Evolutionary conservation across 75 land plant species (phyloP).

Genomic region (Adiantum capillusveneris): DNA sequence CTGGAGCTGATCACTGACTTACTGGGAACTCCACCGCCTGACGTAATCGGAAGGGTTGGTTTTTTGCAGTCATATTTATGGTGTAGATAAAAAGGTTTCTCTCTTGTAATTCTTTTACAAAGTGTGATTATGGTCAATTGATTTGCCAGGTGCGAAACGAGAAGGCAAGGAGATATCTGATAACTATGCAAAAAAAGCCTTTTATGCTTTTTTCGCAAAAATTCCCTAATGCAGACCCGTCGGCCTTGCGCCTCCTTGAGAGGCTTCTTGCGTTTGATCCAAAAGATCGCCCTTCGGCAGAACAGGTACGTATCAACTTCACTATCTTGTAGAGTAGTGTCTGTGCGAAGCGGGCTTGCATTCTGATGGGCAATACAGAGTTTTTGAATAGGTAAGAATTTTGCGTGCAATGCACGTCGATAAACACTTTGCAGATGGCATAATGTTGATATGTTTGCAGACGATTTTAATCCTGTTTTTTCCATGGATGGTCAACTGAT

Average conservation of each 20-base stretch:
- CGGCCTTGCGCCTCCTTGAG: constrained; percentile 45
- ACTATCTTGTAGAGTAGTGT: neutral
- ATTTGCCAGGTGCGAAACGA: constrained; percentile 55
- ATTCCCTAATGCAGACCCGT: constrained; percentile 56
- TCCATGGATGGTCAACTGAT: no score
- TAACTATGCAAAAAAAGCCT: constrained; percentile 37
- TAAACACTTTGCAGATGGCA: no score
- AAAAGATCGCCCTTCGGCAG: constrained; percentile 50
- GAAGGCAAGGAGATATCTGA: constrained; percentile 56
- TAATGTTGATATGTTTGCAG: no score
- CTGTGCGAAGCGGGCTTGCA: no score
- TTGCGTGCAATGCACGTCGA: no score
- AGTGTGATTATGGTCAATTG: neutral
- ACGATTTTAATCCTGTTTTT: no score
- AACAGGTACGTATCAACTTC: constrained; percentile 26
- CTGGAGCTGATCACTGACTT: constrained; percentile 74
- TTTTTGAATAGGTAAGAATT: no score
- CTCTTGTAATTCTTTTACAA: no score
- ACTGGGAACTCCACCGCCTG: constrained; percentile 62
- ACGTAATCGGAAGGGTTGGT: constrained; percentile 60
- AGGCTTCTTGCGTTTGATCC: constrained; percentile 63
- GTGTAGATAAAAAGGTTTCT: neutral
- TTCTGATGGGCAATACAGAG: no score
- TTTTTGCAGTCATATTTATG: neutral
- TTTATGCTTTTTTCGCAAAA: constrained; percentile 45